These are phyloP conservation scores for Mortierella sp. DNA, from an alignment of 371 early-diverging fungal genomes.

Conservation along the genomic window DNA sequence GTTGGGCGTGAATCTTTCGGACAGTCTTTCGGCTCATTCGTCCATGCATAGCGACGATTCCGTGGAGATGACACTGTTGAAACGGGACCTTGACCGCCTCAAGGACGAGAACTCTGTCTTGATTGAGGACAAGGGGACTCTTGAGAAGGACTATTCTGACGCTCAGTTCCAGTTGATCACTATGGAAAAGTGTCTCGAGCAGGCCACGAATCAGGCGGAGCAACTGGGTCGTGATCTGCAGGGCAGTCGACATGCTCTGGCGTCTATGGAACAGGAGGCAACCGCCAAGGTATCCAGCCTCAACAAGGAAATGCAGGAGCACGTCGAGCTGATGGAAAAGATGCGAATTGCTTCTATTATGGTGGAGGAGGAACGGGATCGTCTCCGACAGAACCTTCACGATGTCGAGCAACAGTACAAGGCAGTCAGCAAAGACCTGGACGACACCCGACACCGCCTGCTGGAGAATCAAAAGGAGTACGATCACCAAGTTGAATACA, in stretches of 20 bases:
- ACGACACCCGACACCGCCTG: slow-evolving; percentile 38
- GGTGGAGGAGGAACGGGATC: slow-evolving; percentile 32
- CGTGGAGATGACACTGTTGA: slow-evolving; percentile 51
- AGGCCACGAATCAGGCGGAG: slow-evolving; percentile 52
- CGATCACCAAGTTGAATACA: slow-evolving; percentile 50
- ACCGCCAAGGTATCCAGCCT: slow-evolving; percentile 77
- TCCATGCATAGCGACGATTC: slow-evolving; percentile 53
- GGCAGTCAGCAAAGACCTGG: slow-evolving; percentile 22
- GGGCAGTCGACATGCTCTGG: slow-evolving; percentile 22
- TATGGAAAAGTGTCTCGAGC: slow-evolving; percentile 51
- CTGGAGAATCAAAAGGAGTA: slow-evolving; percentile 53
- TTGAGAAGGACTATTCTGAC: slow-evolving; percentile 41
- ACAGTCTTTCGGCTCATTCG: slow-evolving; percentile 44
- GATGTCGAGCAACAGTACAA: slow-evolving; percentile 41
- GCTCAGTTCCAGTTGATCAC: slow-evolving; percentile 46
- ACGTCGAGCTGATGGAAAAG: slow-evolving; percentile 79
- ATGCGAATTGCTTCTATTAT: slow-evolving; percentile 38
- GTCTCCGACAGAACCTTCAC: slow-evolving; percentile 17
- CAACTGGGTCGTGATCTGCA: slow-evolving; percentile 43
- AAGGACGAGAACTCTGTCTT: slow-evolving; percentile 53
- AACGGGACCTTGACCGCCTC: slow-evolving; percentile 51
- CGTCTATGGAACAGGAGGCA: slow-evolving; percentile 39
- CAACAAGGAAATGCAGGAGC: slow-evolving; percentile 98
- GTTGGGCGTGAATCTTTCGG: slow-evolving; percentile 42
- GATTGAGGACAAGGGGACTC: slow-evolving; percentile 36